Base-by-base conservation (phyloP, 2,329 filamentous ascomycete genomes). In the Cadophora sp. region DNA sequence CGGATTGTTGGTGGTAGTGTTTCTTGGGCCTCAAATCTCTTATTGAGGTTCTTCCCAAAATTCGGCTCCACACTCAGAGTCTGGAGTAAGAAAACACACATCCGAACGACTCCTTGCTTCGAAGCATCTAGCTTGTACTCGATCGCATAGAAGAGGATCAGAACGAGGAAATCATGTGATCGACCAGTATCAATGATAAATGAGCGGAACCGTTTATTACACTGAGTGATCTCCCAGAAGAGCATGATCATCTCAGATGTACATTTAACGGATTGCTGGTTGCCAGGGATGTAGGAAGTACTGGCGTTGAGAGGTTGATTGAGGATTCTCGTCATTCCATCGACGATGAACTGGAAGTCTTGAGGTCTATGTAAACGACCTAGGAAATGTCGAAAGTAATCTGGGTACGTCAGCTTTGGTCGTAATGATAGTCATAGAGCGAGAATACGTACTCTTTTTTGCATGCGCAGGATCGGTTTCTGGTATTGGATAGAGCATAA, bases 21-120 rank as follows among this genome's bases (percentile, higher is more conserved):
- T 63, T 97, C 94, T 77, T 97, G 95, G 1, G 89, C 91, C 70
- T 94, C 90, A 73, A 99, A 98, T 18, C 83, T 85, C 79, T 93
- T 94, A 80, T 97, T 98, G 60, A 99, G 83, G 73, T 93, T 95
- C 76, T 91, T 87, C 36, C 94, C 95, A 79, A 98, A 98, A 70
- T 91, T 94, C 65, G 91, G 87, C 79, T 98, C 96, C 2, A 96
- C 94, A 75, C 95, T 98, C 75, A 99, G 82, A 0, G 96, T 98
- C 79, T 99, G 96, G 48, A 99, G 81, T 51, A 98, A 85, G 78
- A 99, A 98, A n/a, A 96, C 90, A 79, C 96, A 97, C 94, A 98
- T 97, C 64, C 96, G 88, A 30, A 98, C 93, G 1, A 97, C 85
- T 0, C 96, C 96, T 78, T 97, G 94, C 78, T 95, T 96, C 1